A percentile compares a stretch with the other conserved stretches of the same genome.
These are phyloP conservation scores for Carex kokanica DNA, from an alignment of 176 grass and related monocot species.

Conservation along the genomic window DNA sequence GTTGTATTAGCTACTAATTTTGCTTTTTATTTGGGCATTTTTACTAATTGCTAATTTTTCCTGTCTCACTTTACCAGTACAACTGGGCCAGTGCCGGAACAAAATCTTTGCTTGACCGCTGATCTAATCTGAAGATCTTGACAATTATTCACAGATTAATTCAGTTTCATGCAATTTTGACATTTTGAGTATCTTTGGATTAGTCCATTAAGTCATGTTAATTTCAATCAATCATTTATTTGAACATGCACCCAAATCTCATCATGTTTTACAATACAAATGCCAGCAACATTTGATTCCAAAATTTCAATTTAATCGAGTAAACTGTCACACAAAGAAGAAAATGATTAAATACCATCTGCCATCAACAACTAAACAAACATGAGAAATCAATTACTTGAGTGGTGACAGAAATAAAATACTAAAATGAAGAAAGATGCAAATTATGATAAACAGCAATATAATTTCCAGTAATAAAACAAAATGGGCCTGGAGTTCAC, in stretches of 20 bases:
- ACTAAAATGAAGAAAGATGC: not conserved
- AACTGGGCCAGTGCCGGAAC: not conserved
- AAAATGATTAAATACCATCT: not conserved
- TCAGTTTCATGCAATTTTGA: not conserved
- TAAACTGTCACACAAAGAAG: not conserved
- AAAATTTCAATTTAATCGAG: too few species aligned
- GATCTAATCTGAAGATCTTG: not conserved
- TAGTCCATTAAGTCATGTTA: not conserved
- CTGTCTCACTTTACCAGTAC: not conserved
- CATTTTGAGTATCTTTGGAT: not conserved
- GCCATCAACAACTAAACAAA: not conserved
- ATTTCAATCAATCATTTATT: not conserved
- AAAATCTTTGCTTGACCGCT: not conserved
- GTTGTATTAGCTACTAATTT: not conserved
- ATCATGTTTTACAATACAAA: too few species aligned
- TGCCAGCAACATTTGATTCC: too few species aligned
- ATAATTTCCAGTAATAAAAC: conserved; percentile 21
- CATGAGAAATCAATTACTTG: not conserved
- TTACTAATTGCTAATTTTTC: not conserved
- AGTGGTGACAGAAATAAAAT: too few species aligned
- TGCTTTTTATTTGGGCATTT: not conserved
- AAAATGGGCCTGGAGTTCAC: not conserved
- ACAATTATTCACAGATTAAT: not conserved
- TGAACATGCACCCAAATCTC: too few species aligned
- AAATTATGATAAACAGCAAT: not conserved